Evolutionary conservation across 495 filamentous ascomycete genomes (phyloP).

Genomic region (Penicillium steckii): DNA sequence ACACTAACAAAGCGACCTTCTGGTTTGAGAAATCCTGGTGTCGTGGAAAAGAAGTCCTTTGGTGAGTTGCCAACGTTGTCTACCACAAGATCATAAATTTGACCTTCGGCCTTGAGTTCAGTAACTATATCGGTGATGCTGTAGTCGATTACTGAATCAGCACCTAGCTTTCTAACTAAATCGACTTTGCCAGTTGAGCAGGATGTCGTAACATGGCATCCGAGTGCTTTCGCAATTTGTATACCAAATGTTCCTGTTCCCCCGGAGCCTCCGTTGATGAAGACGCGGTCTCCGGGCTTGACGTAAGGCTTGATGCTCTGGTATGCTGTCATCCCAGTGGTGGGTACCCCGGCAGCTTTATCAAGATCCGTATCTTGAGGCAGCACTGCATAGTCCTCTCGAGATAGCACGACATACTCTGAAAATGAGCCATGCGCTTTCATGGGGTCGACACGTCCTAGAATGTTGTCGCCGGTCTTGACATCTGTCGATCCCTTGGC

Average conservation of each 20-base stretch:
- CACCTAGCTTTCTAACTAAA: constrained; percentile 56
- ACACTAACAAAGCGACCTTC: not conserved
- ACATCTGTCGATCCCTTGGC: not conserved
- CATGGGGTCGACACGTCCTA: not conserved
- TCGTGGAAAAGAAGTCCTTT: not conserved
- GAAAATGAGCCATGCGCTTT: constrained; percentile 42
- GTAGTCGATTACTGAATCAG: constrained; percentile 69
- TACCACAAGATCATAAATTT: constrained; percentile 52
- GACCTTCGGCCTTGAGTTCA: constrained; percentile 46
- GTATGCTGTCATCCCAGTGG: constrained; percentile 57
- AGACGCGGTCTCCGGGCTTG: constrained; percentile 50
- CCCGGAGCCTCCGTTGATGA: constrained; percentile 67
- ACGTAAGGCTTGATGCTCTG: constrained; percentile 27
- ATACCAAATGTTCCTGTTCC: constrained; percentile 60
- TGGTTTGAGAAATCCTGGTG: not conserved
- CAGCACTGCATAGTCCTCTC: constrained; percentile 23
- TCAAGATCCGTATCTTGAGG: constrained; percentile 51
- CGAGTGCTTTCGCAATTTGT: constrained; percentile 61
- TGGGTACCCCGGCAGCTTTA: constrained; percentile 48
- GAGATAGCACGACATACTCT: constrained; percentile 45
- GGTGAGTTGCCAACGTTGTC: constrained; percentile 57
- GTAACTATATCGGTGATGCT: constrained; percentile 42
- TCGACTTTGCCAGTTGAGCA: constrained; percentile 56
- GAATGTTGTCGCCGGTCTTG: not conserved
- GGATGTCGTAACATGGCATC: constrained; percentile 57